These are phyloP conservation scores for Barbarea vulgaris DNA, from an alignment of 345 rosid genomes.

Conservation along the genomic window DNA sequence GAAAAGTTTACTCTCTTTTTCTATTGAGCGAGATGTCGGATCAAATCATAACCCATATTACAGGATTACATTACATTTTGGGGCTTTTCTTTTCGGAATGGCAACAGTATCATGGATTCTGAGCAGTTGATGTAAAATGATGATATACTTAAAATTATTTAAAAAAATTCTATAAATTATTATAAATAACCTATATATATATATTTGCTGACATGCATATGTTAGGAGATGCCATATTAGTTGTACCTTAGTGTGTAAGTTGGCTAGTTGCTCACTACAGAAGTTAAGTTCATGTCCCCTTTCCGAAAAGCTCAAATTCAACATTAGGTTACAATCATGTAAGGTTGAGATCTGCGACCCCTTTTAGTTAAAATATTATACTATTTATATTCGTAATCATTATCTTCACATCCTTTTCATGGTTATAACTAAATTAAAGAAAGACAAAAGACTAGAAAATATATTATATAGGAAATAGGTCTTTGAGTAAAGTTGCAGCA, in stretches of 20 bases:
- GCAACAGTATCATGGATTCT: neutral
- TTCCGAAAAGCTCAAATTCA: slow-evolving; percentile 40
- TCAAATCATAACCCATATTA: slow-evolving; percentile 6
- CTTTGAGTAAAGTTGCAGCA: slow-evolving; percentile 45
- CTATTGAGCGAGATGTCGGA: neutral
- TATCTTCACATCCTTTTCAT: slow-evolving; percentile 35
- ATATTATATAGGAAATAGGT: slow-evolving; percentile 5
- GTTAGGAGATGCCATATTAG: slow-evolving; percentile 20
- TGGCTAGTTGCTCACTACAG: slow-evolving; percentile 35
- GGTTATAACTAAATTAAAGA: slow-evolving; percentile 1
- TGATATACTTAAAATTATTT: too few species aligned
- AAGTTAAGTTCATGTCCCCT: slow-evolving; percentile 38
- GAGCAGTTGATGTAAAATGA: neutral
- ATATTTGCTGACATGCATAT: neutral
- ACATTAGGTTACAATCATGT: slow-evolving; percentile 43
- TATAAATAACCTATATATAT: neutral
- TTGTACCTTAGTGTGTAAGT: slow-evolving; percentile 26
- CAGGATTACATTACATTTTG: slow-evolving; percentile 11
- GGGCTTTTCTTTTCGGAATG: neutral
- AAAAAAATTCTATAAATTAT: too few species aligned
- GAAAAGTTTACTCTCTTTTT: neutral
- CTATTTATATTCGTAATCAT: slow-evolving; percentile 26
- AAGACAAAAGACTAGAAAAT: slow-evolving; percentile 16
- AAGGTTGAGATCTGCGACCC: slow-evolving; percentile 38
- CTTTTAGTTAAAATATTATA: slow-evolving; percentile 21